Evolutionary conservation across 148 eudicot species (phyloP).

Genomic region (Rhododendron mucronatum): DNA sequence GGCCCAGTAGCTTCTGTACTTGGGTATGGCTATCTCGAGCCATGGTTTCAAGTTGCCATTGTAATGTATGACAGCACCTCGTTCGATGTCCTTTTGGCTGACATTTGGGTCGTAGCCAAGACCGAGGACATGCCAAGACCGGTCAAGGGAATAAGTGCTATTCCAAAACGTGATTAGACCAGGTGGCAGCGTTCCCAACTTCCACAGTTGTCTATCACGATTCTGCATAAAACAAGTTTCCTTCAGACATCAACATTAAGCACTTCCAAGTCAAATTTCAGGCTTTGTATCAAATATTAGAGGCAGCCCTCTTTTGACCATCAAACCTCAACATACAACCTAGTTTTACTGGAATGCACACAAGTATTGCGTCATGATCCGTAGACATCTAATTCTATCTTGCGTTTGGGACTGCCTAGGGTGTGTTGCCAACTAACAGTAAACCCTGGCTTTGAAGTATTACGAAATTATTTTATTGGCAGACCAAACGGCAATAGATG

Average conservation of each 20-base stretch:
- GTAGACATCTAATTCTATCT: neutral
- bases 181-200: constrained; percentile 85
- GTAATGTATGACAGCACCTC: constrained; percentile 71
- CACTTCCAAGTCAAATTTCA: neutral
- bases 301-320: neutral
- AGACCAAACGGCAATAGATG: neutral
- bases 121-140: constrained; percentile 79
- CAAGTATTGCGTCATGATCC: neutral
- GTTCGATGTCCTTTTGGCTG: constrained; percentile 58
- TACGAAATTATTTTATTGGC: neutral
- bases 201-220: constrained; percentile 75
- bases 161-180: constrained; percentile 77
- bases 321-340: neutral
- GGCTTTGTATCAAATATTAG: neutral
- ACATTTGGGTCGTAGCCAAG: constrained; percentile 79
- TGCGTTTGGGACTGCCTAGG: neutral
- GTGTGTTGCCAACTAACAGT: neutral
- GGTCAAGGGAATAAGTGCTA: constrained; percentile 53
- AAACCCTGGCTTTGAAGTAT: neutral
- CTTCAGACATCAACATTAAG: neutral
- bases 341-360: neutral
- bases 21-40: constrained; percentile 82
- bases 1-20: constrained; percentile 63
- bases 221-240: constrained; percentile 42
- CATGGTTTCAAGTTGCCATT: constrained; percentile 94